These are phyloP conservation scores for Candida buenavistaensis DNA, from an alignment of 1,139 yeast genomes.

Conservation along the genomic window DNA sequence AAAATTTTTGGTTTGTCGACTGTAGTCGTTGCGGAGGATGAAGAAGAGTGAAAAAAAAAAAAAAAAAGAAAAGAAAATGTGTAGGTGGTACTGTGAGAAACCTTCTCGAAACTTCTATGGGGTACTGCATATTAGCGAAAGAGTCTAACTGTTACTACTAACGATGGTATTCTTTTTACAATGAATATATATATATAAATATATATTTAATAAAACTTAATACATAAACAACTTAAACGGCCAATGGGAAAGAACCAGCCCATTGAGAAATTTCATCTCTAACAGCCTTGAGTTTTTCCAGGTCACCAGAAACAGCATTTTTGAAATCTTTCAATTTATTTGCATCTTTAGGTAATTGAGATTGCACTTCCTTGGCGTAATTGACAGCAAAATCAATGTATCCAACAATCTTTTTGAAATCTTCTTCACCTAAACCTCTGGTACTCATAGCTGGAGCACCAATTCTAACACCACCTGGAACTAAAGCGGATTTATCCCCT, in stretches of 20 bases:
- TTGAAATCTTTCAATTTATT: slow-evolving; percentile 95
- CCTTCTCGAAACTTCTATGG: too few relatives aligned
- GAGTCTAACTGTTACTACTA: too few relatives aligned
- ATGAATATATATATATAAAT: too few relatives aligned
- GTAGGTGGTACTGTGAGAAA: too few relatives aligned
- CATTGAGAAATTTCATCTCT: slow-evolving; percentile 83
- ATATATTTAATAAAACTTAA: too few relatives aligned
- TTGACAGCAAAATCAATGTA: slow-evolving; percentile 84
- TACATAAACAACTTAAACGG: slow-evolving; percentile 59
- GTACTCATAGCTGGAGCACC: slow-evolving; percentile 99
- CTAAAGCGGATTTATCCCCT: slow-evolving; percentile 96
- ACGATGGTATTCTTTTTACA: too few relatives aligned
- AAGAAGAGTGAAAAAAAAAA: too few relatives aligned
- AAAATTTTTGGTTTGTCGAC: too few relatives aligned
- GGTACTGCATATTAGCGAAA: too few relatives aligned
- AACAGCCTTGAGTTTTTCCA: slow-evolving; percentile 59
- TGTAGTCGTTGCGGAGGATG: too few relatives aligned
- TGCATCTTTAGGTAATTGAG: slow-evolving; percentile 76
- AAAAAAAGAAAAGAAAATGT: too few relatives aligned
- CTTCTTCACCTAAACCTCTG: slow-evolving; percentile 89
- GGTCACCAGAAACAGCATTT: slow-evolving; percentile 68
- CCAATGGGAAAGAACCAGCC: slow-evolving; percentile 94
- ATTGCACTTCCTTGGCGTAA: slow-evolving; percentile 76
- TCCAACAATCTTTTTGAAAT: slow-evolving; percentile 77
- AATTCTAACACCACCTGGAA: slow-evolving; percentile 96